phyloP scores from a whole-genome alignment of 441 rosid species.

The Populus hybrid region DNA sequence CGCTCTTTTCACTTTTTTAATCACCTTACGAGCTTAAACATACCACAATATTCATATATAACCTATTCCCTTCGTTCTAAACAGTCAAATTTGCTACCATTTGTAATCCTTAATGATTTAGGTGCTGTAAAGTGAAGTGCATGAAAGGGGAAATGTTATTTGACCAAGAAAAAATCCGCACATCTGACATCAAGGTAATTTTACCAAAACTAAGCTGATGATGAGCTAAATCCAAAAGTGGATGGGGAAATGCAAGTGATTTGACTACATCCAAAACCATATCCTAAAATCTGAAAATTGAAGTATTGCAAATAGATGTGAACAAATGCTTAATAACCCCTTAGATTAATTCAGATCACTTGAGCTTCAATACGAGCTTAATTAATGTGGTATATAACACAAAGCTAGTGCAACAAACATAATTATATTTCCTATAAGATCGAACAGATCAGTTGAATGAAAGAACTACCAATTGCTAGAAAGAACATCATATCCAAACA shows the following conservation, averaged over 20 bases:
- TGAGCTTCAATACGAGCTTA: neutral
- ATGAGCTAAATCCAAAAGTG: conserved; percentile 74
- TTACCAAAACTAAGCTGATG: conserved; percentile 88
- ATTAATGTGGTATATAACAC: neutral
- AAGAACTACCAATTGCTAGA: neutral
- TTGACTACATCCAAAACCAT: conserved; percentile 66
- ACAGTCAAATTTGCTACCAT: neutral
- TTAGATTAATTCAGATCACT: neutral
- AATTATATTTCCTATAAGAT: neutral
- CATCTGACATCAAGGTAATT: neutral
- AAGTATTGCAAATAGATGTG: neutral
- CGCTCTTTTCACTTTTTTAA: neutral
- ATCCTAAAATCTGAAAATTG: conserved; percentile 46
- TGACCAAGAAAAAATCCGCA: conserved; percentile 19
- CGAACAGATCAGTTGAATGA: neutral
- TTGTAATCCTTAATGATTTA: neutral
- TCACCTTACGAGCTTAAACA: neutral
- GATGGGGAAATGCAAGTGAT: conserved; percentile 69
- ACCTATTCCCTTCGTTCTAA: neutral
- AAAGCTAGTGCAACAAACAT: neutral
- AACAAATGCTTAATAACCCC: neutral
- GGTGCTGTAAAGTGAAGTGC: neutral
- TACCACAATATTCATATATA: neutral
- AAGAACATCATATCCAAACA: neutral
- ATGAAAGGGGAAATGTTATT: conserved; percentile 20